Evolutionary conservation across 192 early-diverging fungal species (phyloP).

Genomic region (Podila horticola): DNA sequence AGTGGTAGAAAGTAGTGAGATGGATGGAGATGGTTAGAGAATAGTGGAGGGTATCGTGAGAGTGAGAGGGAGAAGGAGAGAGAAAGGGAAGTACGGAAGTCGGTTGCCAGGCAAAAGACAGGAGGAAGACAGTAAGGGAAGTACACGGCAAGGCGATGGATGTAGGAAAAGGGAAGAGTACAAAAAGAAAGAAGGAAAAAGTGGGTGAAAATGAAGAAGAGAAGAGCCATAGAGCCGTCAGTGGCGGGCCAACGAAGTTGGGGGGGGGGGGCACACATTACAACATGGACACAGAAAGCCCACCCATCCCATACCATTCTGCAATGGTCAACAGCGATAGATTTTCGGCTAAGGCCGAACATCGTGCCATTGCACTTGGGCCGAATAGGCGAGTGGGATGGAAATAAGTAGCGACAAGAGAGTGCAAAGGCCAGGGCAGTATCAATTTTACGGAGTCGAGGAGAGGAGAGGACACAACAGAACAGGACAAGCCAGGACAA

Average conservation of each 20-base stretch:
- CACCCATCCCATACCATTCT: too few relatives aligned
- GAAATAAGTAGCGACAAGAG: not conserved
- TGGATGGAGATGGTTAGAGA: not conserved
- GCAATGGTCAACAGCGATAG: too few relatives aligned
- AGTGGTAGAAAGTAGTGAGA: not conserved
- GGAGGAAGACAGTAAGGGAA: too few relatives aligned
- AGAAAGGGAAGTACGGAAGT: not conserved
- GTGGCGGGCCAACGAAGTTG: not conserved
- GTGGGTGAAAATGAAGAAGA: not conserved
- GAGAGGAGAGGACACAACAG: not conserved
- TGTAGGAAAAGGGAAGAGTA: not conserved
- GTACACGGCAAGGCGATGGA: not conserved
- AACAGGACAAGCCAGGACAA: not conserved
- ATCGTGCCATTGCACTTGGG: too few relatives aligned
- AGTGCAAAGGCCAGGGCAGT: not conserved
- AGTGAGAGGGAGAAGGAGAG: not conserved
- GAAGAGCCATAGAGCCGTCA: not conserved
- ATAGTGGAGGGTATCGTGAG: not conserved
- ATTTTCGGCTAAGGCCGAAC: too few relatives aligned
- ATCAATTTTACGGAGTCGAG: conserved; percentile 2
- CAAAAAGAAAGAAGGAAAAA: not conserved
- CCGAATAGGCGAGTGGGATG: not conserved
- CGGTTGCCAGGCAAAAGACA: not conserved
- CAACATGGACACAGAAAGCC: not conserved
- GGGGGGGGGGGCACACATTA: not conserved